Base-by-base conservation (phyloP, 2,329 filamentous ascomycete genomes). In the Onygenales sp. region DNA sequence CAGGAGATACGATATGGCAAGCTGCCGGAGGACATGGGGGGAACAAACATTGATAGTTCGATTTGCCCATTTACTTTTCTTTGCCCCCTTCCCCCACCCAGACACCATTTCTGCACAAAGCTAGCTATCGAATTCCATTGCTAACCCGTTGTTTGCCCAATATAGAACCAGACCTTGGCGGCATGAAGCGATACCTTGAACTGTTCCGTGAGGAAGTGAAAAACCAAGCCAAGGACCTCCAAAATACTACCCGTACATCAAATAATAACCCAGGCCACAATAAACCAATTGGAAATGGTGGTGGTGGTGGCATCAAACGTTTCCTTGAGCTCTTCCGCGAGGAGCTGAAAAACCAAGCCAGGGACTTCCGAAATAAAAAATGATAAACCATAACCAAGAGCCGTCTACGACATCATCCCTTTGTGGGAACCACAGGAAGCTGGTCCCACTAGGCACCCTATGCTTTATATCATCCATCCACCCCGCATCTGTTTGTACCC, bases 11-110 rank as follows among this genome's bases (percentile, higher is more conserved):
- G 67, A 53, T 65, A 74, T 58, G 72, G 72, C 36, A 63, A 68
- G 46, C 67, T 70, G 49, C 68, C 67, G 14, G 70, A 74, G 55
- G 68, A 73, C 52, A 69, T 70, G 63, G 70, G 71, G 55, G 70
- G 70, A 45, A 73, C 72, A 40, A 65, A 69, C 10, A 61, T 69
- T n/a, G 66, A 72, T 31, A 62, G 65, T 53, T 61, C 63, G 56
- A n/a, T 42, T n/a, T 33, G 11, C 10, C 13, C 31, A 8, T 40
- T 40, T 40, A 11, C 14, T 40, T 47, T 33, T 44, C 31, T 49
- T 27, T 27, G 36, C 31, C 34, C n/a, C 17, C 2, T 45, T 11
- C 31, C 11, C 14, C 27, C 32, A 7, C 8, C 5, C 5, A 31
- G 40, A 14, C 31, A 37, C 13, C 11, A 10, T 27, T 21, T 47